These are phyloP conservation scores for Suillus weaverae DNA, from an alignment of 768 basidiomycete species.

Conservation along the genomic window DNA sequence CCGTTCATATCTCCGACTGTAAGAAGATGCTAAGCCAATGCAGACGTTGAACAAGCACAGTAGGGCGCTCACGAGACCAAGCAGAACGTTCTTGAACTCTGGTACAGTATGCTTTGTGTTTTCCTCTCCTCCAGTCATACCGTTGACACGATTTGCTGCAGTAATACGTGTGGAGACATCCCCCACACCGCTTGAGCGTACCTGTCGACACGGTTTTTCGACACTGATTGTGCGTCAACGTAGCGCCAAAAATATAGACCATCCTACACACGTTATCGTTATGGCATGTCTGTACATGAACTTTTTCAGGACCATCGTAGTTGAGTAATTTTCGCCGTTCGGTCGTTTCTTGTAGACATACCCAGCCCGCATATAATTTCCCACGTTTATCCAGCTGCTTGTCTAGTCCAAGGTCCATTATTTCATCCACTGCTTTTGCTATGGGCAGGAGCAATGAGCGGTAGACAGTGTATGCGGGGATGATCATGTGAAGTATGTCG, in stretches of 20 bases:
- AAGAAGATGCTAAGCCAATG: background rate
- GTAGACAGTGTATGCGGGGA: constrained; percentile 27
- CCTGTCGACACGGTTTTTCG: constrained; percentile 17
- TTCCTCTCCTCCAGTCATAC: constrained; percentile 28
- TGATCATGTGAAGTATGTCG: constrained; percentile 17
- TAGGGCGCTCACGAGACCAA: constrained; percentile 17
- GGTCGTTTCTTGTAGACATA: constrained; percentile 14
- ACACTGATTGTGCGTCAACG: constrained; percentile 16
- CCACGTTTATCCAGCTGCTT: constrained; percentile 14
- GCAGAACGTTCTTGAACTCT: constrained; percentile 21
- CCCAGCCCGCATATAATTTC: constrained; percentile 24
- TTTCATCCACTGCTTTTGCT: constrained; percentile 12
- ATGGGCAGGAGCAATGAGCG: constrained; percentile 23
- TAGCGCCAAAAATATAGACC: background rate
- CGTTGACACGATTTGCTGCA: constrained; percentile 28
- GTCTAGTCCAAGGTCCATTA: constrained; percentile 12
- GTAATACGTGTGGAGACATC: constrained; percentile 31
- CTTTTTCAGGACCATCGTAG: constrained; percentile 15
- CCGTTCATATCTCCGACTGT: constrained; percentile 25
- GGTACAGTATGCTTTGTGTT: constrained; percentile 27
- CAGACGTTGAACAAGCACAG: background rate
- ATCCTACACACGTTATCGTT: constrained; percentile 18
- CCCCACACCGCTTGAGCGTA: constrained; percentile 27
- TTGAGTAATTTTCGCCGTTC: constrained; percentile 22
- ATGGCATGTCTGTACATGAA: constrained; percentile 28